These are phyloP conservation scores for Breynia disticha DNA, from an alignment of 441 rosid genomes.

Conservation along the genomic window DNA sequence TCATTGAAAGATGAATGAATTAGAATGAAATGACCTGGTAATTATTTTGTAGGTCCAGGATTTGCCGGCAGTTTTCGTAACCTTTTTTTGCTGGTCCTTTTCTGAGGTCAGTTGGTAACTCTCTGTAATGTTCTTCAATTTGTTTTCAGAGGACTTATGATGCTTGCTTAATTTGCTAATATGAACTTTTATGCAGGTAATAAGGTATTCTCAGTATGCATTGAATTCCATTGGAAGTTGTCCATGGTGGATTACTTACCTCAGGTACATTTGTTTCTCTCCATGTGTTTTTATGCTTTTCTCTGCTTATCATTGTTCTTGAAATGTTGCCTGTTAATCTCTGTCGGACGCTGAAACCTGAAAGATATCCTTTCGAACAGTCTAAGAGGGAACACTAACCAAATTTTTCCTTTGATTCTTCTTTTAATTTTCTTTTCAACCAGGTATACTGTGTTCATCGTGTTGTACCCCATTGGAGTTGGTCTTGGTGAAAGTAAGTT, in stretches of 20 bases:
- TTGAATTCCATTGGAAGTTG: slow-evolving; percentile 40
- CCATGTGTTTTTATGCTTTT: not conserved
- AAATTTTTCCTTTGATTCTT: not conserved
- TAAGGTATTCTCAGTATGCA: slow-evolving; percentile 69
- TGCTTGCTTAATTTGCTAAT: not conserved
- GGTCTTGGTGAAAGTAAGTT: slow-evolving; percentile 74
- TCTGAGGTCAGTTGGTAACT: slow-evolving; percentile 45
- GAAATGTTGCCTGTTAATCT: not conserved
- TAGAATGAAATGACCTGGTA: not conserved
- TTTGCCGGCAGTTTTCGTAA: slow-evolving; percentile 49
- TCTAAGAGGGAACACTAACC: not conserved
- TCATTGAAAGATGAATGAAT: not conserved
- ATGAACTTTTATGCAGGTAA: slow-evolving; percentile 39
- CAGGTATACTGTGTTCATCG: slow-evolving; percentile 75
- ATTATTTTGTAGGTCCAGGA: slow-evolving; percentile 47
- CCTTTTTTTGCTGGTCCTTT: slow-evolving; percentile 65
- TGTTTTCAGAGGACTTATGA: not conserved
- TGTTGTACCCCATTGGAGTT: slow-evolving; percentile 59
- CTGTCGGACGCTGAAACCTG: too few species aligned
- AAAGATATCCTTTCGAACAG: too few species aligned
- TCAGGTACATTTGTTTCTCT: slow-evolving; percentile 35
- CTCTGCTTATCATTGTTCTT: not conserved
- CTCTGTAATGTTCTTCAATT: not conserved
- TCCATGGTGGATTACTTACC: slow-evolving; percentile 61
- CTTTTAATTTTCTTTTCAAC: not conserved